Percentiles rank a stretch among this genome's conserved stretches.
These are phyloP conservation scores for Claviceps digitariae DNA, from an alignment of 2,329 filamentous ascomycete genomes.

Conservation along the genomic window DNA sequence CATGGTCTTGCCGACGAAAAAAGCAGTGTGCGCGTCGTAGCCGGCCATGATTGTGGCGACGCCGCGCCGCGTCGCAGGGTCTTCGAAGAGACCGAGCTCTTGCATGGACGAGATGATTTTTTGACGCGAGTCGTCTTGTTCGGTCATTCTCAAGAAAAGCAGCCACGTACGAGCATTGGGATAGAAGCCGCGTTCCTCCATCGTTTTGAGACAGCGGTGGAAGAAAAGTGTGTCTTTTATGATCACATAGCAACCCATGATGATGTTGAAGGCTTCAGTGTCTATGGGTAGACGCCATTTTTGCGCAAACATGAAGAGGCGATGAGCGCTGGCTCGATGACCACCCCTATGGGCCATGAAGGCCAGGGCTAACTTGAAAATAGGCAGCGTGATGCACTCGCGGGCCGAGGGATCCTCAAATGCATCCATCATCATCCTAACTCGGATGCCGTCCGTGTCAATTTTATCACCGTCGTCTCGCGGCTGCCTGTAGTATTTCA, in stretches of 20 bases:
- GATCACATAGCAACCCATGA: constrained; percentile 27
- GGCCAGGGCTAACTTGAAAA: constrained; percentile 30
- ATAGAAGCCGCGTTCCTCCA: constrained; percentile 24
- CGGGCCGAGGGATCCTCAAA: constrained; percentile 24
- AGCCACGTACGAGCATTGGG: constrained; percentile 35
- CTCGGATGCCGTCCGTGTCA: constrained; percentile 25
- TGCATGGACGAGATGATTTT: constrained; percentile 35
- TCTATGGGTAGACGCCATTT: constrained; percentile 27
- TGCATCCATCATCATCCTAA: constrained; percentile 23
- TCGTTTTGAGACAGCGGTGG: constrained; percentile 24
- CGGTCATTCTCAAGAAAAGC: constrained; percentile 37
- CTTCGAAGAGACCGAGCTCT: constrained; percentile 27
- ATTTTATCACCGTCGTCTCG: constrained; percentile 14
- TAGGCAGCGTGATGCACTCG: constrained; percentile 22
- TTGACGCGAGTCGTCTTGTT: constrained; percentile 40
- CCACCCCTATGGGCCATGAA: constrained; percentile 25
- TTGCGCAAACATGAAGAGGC: constrained; percentile 25
- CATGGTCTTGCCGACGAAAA: constrained; percentile 21
- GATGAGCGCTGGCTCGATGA: constrained; percentile 19
- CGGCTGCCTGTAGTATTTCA: constrained; percentile 21
- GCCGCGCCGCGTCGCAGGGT: constrained; percentile 20
- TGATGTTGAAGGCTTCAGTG: constrained; percentile 33
- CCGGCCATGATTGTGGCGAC: constrained; percentile 30
- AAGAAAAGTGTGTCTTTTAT: constrained; percentile 29
- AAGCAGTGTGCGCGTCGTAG: constrained; percentile 28